A percentile compares a stretch with the other conserved stretches of the same genome.
Conservation (phyloP, 2,329 filamentous ascomycete genomes). For the Colletotrichum graminicola region DNA sequence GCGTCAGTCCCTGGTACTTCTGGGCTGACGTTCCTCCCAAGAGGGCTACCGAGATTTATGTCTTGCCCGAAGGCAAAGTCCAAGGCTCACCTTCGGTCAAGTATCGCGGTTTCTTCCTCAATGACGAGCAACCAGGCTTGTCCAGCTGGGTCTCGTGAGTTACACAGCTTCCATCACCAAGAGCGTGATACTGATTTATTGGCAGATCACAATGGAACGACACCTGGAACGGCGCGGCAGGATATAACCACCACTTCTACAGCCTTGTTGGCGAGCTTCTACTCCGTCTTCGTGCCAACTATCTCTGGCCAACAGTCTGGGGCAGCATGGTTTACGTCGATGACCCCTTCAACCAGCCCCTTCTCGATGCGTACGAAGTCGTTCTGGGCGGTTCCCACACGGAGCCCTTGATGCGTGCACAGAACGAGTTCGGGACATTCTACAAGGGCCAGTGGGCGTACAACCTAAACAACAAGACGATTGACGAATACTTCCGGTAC, state of each 20-base stretch:
- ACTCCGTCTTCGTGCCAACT: conserved; percentile 77
- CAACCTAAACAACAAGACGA: conserved; percentile 75
- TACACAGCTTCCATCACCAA: fast-evolving
- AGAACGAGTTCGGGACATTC: conserved; percentile 67
- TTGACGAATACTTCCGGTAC: conserved; percentile 76
- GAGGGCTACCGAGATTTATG: conserved; percentile 66
- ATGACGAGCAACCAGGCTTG: conserved; percentile 76
- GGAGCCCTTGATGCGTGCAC: conserved; percentile 76
- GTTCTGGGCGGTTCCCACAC: conserved; percentile 81
- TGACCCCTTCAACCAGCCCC: conserved; percentile 74
- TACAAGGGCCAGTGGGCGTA: conserved; percentile 76
- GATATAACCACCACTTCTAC: conserved; percentile 74
- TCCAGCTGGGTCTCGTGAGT: conserved; percentile 71
- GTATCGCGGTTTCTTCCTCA: conserved; percentile 78
- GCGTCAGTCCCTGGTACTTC: conserved; percentile 78
- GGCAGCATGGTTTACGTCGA: conserved; percentile 79
- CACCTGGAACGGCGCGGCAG: conserved; percentile 58
- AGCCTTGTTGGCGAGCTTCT: conserved; percentile 77
- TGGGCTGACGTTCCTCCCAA: conserved; percentile 73
- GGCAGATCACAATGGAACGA: conserved; percentile 53
- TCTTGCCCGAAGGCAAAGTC: conserved; percentile 64
- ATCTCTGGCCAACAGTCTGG: conserved; percentile 82
- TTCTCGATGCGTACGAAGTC: conserved; percentile 80
- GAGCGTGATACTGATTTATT: background rate
- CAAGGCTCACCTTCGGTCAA: conserved; percentile 73